A percentile compares a stretch with the other conserved stretches of the same genome.
These are phyloP conservation scores for Neonectria faginata DNA, from an alignment of 2,329 filamentous ascomycete genomes.

Conservation along the genomic window DNA sequence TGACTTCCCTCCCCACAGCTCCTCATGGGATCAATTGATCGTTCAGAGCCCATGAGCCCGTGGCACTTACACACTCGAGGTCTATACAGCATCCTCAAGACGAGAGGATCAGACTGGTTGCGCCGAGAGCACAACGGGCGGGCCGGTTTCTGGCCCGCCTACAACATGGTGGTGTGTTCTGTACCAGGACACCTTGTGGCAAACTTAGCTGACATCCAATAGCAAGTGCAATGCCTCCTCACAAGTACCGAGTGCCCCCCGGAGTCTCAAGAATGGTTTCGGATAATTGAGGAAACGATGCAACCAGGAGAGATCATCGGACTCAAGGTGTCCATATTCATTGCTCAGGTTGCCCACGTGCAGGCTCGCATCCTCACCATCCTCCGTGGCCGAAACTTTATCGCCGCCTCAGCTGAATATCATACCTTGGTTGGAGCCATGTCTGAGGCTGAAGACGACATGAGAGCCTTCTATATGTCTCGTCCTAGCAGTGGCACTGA, in stretches of 20 bases:
- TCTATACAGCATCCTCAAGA: slow-evolving; percentile 52
- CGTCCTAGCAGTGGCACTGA: slow-evolving; percentile 24
- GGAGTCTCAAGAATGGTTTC: slow-evolving; percentile 53
- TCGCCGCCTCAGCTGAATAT: slow-evolving; percentile 46
- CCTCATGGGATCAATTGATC: slow-evolving; percentile 52
- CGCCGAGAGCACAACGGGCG: slow-evolving; percentile 41
- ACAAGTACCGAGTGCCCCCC: slow-evolving; percentile 50
- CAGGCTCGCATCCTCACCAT: slow-evolving; percentile 46
- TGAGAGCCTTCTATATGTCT: slow-evolving; percentile 33
- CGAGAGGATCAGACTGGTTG: slow-evolving; percentile 47
- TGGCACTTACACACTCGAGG: slow-evolving; percentile 55
- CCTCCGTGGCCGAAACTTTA: slow-evolving; percentile 44
- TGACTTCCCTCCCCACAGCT: slow-evolving; percentile 43
- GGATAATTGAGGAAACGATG: slow-evolving; percentile 44
- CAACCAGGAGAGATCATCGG: slow-evolving; percentile 44
- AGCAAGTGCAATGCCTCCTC: slow-evolving; percentile 55
- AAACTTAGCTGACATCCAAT: slow-evolving; percentile 26
- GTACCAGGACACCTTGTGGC: background rate
- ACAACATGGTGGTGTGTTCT: slow-evolving; percentile 53
- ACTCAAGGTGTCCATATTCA: slow-evolving; percentile 45
- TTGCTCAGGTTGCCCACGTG: slow-evolving; percentile 44
- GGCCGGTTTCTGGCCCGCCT: slow-evolving; percentile 53
- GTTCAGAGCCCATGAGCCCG: slow-evolving; percentile 43
- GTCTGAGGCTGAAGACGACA: slow-evolving; percentile 41
- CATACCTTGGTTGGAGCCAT: slow-evolving; percentile 41